These are phyloP conservation scores for Colletotrichum truncatum DNA, from an alignment of 2,329 filamentous ascomycete genomes.

Conservation along the genomic window DNA sequence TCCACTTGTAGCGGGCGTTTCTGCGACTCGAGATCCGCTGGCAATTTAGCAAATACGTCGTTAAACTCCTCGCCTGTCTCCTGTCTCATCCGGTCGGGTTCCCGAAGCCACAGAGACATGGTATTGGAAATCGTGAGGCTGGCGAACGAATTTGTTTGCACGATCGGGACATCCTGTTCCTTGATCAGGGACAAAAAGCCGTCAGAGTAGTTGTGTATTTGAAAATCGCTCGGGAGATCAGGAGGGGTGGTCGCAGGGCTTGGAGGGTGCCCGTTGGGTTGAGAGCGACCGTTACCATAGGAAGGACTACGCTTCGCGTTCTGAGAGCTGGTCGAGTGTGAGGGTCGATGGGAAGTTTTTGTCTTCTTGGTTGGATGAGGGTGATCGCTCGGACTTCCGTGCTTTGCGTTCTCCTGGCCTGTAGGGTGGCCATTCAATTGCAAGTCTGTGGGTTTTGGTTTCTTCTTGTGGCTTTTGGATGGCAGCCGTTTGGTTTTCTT, in stretches of 20 bases:
- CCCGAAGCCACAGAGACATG: constrained; percentile 81
- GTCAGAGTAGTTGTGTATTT: constrained; percentile 75
- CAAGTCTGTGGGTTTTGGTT: constrained; percentile 75
- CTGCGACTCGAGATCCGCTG: constrained; percentile 51
- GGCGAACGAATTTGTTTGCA: constrained; percentile 80
- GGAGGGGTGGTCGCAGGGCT: constrained; percentile 83
- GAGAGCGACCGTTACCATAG: constrained; percentile 68
- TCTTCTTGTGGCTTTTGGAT: constrained; percentile 89
- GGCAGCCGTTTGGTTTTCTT: constrained; percentile 79
- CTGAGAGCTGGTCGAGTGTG: constrained; percentile 78
- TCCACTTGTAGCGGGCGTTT: constrained; percentile 58
- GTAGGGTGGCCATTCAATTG: constrained; percentile 74
- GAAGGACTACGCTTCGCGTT: constrained; percentile 72
- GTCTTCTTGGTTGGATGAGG: constrained; percentile 76
- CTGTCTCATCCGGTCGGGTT: constrained; percentile 72
- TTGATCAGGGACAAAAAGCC: constrained; percentile 82
- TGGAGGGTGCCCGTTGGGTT: constrained; percentile 66
- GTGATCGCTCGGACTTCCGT: constrained; percentile 53
- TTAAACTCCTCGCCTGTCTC: constrained; percentile 72
- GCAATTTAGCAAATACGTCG: constrained; percentile 74
- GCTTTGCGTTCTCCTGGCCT: constrained; percentile 64
- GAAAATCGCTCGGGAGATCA: constrained; percentile 69
- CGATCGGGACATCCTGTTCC: constrained; percentile 65
- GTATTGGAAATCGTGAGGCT: constrained; percentile 79
- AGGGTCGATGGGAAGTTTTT: constrained; percentile 83